phyloP scores from a whole-genome alignment of 805 yeast species.

The Metschnikowia continentalis region DNA sequence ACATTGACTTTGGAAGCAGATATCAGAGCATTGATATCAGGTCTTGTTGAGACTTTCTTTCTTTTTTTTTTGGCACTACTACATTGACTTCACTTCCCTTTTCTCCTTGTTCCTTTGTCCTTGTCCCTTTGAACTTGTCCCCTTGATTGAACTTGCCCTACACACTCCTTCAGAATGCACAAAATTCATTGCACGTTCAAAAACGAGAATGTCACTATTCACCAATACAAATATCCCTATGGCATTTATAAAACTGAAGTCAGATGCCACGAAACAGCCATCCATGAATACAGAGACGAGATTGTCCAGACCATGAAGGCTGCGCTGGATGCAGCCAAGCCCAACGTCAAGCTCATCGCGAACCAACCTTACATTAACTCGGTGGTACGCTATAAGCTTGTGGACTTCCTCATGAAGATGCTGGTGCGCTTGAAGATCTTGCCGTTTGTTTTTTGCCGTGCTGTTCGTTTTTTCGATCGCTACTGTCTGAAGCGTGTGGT shows the following conservation, averaged over 20 bases:
- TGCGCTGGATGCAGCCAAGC: slow-evolving; percentile 36
- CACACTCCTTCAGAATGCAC: background rate
- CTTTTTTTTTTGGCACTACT: no score
- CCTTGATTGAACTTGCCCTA: no score
- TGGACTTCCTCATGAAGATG: slow-evolving; percentile 78
- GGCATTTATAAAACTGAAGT: slow-evolving; percentile 49
- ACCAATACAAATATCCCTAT: slow-evolving; percentile 48
- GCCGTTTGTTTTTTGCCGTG: slow-evolving; percentile 63
- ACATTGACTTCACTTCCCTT: no score
- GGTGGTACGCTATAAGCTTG: slow-evolving; percentile 64
- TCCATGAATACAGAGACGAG: slow-evolving; percentile 53
- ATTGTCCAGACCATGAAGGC: slow-evolving; percentile 37
- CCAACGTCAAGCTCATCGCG: slow-evolving; percentile 55
- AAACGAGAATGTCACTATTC: slow-evolving; percentile 9
- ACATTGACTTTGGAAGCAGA: background rate
- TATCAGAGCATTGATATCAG: no score
- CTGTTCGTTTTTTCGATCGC: slow-evolving; percentile 78
- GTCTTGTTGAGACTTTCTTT: no score
- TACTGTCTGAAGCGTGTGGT: slow-evolving; percentile 87
- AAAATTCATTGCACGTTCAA: slow-evolving; percentile 8
- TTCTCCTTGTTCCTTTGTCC: no score
- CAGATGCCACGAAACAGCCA: slow-evolving; percentile 38
- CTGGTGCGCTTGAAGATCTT: slow-evolving; percentile 59
- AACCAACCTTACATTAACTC: slow-evolving; percentile 86
- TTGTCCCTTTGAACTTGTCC: no score